Conservation (phyloP, 2,329 filamentous ascomycete species). For the Periconia sp. region DNA sequence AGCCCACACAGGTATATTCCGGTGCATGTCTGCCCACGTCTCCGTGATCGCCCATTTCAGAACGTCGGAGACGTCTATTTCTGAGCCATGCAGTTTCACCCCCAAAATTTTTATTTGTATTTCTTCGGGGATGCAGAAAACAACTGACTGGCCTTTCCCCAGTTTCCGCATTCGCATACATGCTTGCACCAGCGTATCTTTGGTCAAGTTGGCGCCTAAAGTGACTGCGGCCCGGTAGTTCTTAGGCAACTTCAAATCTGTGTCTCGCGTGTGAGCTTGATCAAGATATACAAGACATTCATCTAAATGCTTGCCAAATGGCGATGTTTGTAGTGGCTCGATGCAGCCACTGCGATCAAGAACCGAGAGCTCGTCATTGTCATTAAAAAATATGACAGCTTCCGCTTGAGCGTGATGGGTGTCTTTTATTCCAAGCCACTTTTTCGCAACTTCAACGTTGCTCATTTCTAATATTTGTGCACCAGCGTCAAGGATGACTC, state of each 20-base stretch:
- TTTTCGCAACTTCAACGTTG: constrained; percentile 53
- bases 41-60: constrained; percentile 62
- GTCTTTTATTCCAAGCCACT: constrained; percentile 54
- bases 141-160: constrained; percentile 65
- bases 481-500: constrained; percentile 65
- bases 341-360: constrained; percentile 45
- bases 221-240: constrained; percentile 57
- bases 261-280: constrained; percentile 63
- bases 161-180: constrained; percentile 68
- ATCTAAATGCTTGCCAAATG: constrained; percentile 56
- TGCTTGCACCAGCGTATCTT: constrained; percentile 70
- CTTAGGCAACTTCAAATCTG: constrained; percentile 58
- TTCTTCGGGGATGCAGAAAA: constrained; percentile 63
- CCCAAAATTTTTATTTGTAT: constrained; percentile 58
- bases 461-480: constrained; percentile 65
- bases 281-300: constrained; percentile 62
- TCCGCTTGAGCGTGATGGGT: constrained; percentile 26
- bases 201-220: constrained; percentile 60
- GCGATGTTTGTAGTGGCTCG: constrained; percentile 55
- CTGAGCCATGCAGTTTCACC: background rate
- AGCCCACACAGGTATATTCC: constrained; percentile 61
- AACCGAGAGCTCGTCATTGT: constrained; percentile 46
- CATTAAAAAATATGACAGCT: constrained; percentile 59
- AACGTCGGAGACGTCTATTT: constrained; percentile 57
- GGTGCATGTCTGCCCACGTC: constrained; percentile 54